A percentile compares a stretch with the other conserved stretches of the same genome.
phyloP scores from a whole-genome alignment of 2,329 filamentous ascomycete genomes.

The Domatiomyces catenatus region DNA sequence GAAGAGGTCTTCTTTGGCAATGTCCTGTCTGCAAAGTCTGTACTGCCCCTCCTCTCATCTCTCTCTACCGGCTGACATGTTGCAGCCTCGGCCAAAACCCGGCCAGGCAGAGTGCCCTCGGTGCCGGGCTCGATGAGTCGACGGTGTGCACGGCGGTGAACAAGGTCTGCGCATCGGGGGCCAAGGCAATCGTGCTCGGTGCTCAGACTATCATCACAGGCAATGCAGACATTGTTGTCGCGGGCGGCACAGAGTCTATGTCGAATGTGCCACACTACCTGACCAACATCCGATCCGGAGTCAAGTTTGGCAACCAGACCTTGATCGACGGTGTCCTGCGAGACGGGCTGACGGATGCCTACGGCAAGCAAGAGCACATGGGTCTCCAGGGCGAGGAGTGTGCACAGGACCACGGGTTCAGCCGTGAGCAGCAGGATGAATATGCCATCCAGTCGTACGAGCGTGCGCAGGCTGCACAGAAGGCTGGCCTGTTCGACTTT shows the following conservation, averaged over 20 bases:
- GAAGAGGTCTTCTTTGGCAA: slow-evolving; percentile 98
- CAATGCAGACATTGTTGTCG: slow-evolving; percentile 81
- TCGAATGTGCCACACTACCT: slow-evolving; percentile 96
- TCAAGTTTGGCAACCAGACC: slow-evolving; percentile 84
- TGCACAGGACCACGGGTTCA: slow-evolving; percentile 64
- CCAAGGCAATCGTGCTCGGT: slow-evolving; percentile 89
- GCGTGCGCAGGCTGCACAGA: slow-evolving; percentile 75
- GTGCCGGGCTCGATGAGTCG: slow-evolving; percentile 65
- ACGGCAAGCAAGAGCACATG: slow-evolving; percentile 89
- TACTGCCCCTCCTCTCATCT: slow-evolving; percentile 3
- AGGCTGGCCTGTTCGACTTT: slow-evolving; percentile 60
- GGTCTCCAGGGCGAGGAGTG: slow-evolving; percentile 86
- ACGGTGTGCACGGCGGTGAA: slow-evolving; percentile 87
- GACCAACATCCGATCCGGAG: slow-evolving; percentile 66
- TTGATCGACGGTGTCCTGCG: slow-evolving; percentile 84
- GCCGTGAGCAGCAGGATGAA: slow-evolving; percentile 75
- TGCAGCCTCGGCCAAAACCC: slow-evolving; percentile 84
- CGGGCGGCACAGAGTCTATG: slow-evolving; percentile 95
- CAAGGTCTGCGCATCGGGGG: slow-evolving; percentile 92
- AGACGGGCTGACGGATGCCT: slow-evolving; percentile 88
- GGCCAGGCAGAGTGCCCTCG: slow-evolving; percentile 81
- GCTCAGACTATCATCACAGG: slow-evolving; percentile 97
- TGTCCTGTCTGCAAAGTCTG: slow-evolving; percentile 84
- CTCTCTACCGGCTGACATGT: slow-evolving; percentile 10
- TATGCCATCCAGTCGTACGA: slow-evolving; percentile 94